Evolutionary conservation across 352 stramenopile genomes (phyloP), one percentile per base, ranked within the genome.

Genomic region (Globisporangium emineosum): DNA sequence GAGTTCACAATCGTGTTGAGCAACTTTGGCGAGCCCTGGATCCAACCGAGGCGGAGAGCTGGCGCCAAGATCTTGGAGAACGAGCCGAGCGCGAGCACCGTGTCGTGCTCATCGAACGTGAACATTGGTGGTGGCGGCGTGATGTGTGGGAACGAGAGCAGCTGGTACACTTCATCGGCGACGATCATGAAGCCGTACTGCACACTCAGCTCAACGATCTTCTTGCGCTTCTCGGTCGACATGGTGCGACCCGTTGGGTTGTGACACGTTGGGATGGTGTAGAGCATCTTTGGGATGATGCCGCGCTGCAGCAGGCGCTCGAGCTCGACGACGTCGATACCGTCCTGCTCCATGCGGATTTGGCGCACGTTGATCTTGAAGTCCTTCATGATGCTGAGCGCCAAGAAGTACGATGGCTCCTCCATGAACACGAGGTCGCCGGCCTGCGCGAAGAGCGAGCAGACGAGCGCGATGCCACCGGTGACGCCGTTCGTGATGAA

Each of bases 21-120:
- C 13, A 92, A 70, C 72, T 83, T 89, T 33, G 75, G 69, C 47
- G 85, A 89, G 61, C 64, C 86, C 65, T 92, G 83, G 64, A 94
- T 89, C 83, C 78, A 98, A 17, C 95, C 95, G 30, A 97, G 80
- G 62, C 95, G 88, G 10, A 98, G 77, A 29, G 91, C 93, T 37
- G 93, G 95, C 30, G 89, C 88, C 33, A 98, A 82, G 60, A 98
- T 98, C 86, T 98, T 98, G 61, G 93, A 98, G 73, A 98, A 98
- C 62, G 87, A 97, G 49, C 90, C 93, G 15, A 98, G 80, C 51
- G 92, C 91, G 30, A 98, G 70, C 56, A 95, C 82, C 13, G 82
- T 91, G 68, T 80, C 88, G 71, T 90, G 79, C 58, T 76, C 47
- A 67, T 94, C 88, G 57, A 93, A 95, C 32, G 81, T 90, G 63